Base-by-base conservation (phyloP, 805 yeast genomes). In the Lipomyces kockii region DNA sequence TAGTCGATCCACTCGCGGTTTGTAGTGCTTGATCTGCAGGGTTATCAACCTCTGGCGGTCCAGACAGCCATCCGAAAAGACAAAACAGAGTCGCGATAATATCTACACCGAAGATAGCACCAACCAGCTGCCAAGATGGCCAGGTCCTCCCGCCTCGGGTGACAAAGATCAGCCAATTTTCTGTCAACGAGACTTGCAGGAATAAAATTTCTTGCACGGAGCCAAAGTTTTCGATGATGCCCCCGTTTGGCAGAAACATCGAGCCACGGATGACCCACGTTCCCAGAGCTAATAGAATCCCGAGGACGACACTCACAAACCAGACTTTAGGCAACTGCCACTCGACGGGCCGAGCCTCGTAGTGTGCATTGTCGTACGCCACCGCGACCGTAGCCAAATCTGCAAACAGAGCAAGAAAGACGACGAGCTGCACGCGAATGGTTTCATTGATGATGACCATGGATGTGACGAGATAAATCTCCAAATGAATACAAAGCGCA, bases 71-170 rank as follows among this genome's bases (percentile, higher is more conserved):
- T 77, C 97, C 97, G 88, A 92, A 92, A 80, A 91, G 83, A 77
- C 90, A 82, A 88, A 92, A 92, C 89, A 91, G 86, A 73, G 97
- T 91, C 74, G 97, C 94, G 77, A 92, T 83, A 85, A 91, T 84
- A 84, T 92, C 97, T 80, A 92, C 97, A 81, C 84, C 85, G 78
- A 91, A 85, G 78, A 92, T 97, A 80, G 97, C 97, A 86, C 92
- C 95, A 77, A 94, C 80, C 83, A 92, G 89, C 87, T 92, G 97
- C 97, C 97, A 92, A 61, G 96, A 89, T 85, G 97, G 97, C 94
- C 93, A 88, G 91, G 93, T 92, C 82, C 97, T 96, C 85, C 97
- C 97, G 81, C 97, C 97, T 86, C 97, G 89, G 79, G 97, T 92
- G 78, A 92, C 86, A 90, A 92, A 92, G 85, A 92, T 92, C 83